phyloP scores from a whole-genome alignment of 495 filamentous ascomycete genomes.

The Podospora pseudocomata region DNA sequence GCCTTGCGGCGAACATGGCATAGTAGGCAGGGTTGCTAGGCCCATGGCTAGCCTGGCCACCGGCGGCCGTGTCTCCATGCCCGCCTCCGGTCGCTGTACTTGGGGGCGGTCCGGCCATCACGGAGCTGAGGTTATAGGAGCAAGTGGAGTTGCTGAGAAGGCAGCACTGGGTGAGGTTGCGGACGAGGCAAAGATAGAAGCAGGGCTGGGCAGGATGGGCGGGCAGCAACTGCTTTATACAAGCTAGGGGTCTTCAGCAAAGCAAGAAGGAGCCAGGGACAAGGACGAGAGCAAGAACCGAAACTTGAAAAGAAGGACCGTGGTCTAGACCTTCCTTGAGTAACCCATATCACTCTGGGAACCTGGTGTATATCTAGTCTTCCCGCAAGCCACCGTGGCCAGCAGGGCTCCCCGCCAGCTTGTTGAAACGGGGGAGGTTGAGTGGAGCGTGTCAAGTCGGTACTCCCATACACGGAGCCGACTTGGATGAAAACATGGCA shows the following conservation, averaged over 20 bases:
- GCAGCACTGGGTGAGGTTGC: not conserved
- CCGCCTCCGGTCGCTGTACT: constrained; percentile 11
- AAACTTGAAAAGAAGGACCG: constrained; percentile 2
- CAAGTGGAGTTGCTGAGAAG: not conserved
- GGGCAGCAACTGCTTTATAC: constrained; percentile 17
- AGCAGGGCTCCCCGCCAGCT: not conserved
- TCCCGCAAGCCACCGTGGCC: constrained; percentile 17
- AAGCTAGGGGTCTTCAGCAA: not conserved
- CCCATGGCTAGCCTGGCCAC: constrained; percentile 18
- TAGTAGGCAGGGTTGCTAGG: constrained; percentile 16
- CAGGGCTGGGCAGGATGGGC: not conserved
- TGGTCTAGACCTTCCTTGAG: constrained; percentile 28
- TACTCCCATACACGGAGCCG: constrained; percentile 13
- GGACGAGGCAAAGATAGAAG: not conserved
- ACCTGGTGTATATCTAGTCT: constrained; percentile 21
- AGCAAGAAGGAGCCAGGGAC: not conserved
- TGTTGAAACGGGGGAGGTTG: constrained; percentile 16
- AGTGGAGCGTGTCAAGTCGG: constrained; percentile 16
- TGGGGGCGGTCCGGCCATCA: constrained; percentile 16
- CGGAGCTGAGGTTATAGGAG: not conserved
- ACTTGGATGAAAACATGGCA: constrained; percentile 21
- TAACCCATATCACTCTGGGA: not conserved
- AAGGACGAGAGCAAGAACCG: constrained; percentile 3
- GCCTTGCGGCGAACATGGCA: constrained; percentile 29
- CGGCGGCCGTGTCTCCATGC: constrained; percentile 7